phyloP scores from a whole-genome alignment of 768 basidiomycete genomes.

The Podaxis mareebaensis region DNA sequence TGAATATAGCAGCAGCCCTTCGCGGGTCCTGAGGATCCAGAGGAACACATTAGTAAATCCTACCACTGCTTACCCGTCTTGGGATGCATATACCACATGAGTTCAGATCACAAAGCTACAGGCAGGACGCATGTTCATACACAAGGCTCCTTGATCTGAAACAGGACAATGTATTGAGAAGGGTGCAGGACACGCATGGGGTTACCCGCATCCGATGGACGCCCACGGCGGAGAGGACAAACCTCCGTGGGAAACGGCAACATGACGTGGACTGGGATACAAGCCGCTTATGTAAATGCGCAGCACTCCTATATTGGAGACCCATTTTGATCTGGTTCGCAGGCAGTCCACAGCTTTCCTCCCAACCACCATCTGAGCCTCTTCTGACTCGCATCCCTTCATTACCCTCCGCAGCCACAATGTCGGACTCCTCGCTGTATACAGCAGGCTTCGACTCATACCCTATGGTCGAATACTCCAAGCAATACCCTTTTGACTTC shows the following conservation, averaged over 20 bases:
- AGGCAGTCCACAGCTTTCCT: constrained; percentile 23
- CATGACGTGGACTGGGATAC: constrained; percentile 14
- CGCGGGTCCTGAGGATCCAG: background rate
- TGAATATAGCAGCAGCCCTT: background rate
- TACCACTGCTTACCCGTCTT: background rate
- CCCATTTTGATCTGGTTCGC: constrained; percentile 16
- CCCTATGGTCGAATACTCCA: constrained; percentile 34
- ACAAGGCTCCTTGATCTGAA: constrained; percentile 10
- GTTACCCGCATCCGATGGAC: background rate
- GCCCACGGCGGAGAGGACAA: constrained; percentile 9
- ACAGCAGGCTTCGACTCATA: constrained; percentile 33
- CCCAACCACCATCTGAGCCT: constrained; percentile 32
- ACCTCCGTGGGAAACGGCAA: constrained; percentile 16
- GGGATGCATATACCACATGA: background rate
- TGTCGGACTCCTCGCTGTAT: constrained; percentile 34
- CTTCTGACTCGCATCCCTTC: constrained; percentile 23
- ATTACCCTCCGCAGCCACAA: constrained; percentile 31
- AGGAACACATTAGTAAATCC: background rate
- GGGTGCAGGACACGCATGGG: constrained; percentile 1
- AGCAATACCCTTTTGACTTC: constrained; percentile 59
- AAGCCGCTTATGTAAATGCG: constrained; percentile 30
- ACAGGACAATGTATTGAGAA: background rate
- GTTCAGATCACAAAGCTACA: background rate
- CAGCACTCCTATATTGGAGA: constrained; percentile 34
- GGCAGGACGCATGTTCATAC: constrained; percentile 2